These are phyloP conservation scores for Aspergillus conjunctus DNA, from an alignment of 495 filamentous ascomycete species.

Conservation along the genomic window DNA sequence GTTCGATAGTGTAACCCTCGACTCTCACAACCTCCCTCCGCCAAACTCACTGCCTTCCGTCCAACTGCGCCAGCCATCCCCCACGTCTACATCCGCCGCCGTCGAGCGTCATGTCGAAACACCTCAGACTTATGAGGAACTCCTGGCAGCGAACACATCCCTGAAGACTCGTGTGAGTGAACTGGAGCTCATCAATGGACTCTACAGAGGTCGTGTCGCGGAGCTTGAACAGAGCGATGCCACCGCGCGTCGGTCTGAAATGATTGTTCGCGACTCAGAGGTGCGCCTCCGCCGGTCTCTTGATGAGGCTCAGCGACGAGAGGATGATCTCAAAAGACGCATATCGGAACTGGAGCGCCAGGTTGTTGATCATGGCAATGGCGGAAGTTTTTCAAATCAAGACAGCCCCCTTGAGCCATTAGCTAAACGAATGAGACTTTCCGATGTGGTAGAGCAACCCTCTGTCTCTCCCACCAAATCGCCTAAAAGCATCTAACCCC, in stretches of 20 bases:
- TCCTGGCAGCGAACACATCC: constrained; percentile 73
- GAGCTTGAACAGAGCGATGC: constrained; percentile 83
- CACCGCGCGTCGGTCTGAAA: constrained; percentile 62
- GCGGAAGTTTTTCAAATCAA: constrained; percentile 19
- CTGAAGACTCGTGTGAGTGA: constrained; percentile 91
- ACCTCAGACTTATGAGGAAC: constrained; percentile 76
- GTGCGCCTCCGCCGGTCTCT: constrained; percentile 65
- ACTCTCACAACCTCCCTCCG: constrained; percentile 63
- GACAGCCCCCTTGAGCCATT: constrained; percentile 46
- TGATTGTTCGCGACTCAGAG: constrained; percentile 59
- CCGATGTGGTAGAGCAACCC: constrained; percentile 49
- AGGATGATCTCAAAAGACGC: constrained; percentile 79
- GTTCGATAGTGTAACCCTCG: constrained; percentile 73
- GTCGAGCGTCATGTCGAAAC: constrained; percentile 75
- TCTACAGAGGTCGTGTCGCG: constrained; percentile 84
- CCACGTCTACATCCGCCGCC: constrained; percentile 67
- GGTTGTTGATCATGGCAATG: constrained; percentile 40
- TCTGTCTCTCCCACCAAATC: constrained; percentile 41
- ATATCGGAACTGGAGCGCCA: constrained; percentile 79
- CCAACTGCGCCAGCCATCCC: constrained; percentile 64
- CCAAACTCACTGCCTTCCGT: constrained; percentile 56
- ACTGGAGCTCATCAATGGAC: constrained; percentile 91
- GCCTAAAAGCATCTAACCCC: constrained; percentile 39
- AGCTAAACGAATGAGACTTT: constrained; percentile 48
- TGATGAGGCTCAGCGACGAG: constrained; percentile 72